Evolutionary conservation across 768 basidiomycete species (phyloP).

Genomic region (Tulasnella sp.): DNA sequence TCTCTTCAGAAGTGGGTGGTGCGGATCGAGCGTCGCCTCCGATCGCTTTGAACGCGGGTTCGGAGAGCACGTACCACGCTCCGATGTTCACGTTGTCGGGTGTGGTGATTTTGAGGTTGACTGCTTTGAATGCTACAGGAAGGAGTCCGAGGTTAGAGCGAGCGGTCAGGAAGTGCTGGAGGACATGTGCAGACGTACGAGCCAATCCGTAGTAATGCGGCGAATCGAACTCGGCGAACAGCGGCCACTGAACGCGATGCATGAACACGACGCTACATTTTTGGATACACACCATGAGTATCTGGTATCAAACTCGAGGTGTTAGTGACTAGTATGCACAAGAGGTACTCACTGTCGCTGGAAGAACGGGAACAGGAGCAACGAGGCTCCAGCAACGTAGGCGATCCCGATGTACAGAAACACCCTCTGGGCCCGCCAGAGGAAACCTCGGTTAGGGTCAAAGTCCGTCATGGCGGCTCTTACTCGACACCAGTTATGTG

Average conservation of each 20-base stretch:
- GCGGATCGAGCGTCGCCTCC: conserved; percentile 26
- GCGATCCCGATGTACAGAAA: conserved; percentile 11
- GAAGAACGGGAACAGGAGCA: conserved; percentile 2
- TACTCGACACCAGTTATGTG: neutral
- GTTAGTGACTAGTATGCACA: no score
- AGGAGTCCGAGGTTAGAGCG: neutral
- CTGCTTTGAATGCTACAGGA: conserved; percentile 9
- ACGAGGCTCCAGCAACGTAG: conserved; percentile 2
- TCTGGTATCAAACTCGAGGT: no score
- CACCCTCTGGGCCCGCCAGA: neutral
- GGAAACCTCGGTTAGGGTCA: neutral
- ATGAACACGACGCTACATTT: conserved; percentile 12
- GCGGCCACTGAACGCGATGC: conserved; percentile 6
- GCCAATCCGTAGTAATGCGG: conserved; percentile 12
- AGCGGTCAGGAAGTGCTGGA: no score
- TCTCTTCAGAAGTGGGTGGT: conserved; percentile 28
- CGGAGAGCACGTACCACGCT: conserved; percentile 74
- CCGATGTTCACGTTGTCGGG: conserved; percentile 71
- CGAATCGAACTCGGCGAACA: conserved; percentile 4
- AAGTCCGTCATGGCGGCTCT: neutral
- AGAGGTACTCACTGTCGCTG: conserved; percentile 14
- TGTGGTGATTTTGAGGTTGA: conserved; percentile 56
- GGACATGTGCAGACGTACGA: neutral
- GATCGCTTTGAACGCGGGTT: conserved; percentile 41
- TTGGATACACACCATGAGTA: no score